Evolutionary conservation across 176 grass and related monocot species (phyloP).

Genomic region (Poa pratensis): DNA sequence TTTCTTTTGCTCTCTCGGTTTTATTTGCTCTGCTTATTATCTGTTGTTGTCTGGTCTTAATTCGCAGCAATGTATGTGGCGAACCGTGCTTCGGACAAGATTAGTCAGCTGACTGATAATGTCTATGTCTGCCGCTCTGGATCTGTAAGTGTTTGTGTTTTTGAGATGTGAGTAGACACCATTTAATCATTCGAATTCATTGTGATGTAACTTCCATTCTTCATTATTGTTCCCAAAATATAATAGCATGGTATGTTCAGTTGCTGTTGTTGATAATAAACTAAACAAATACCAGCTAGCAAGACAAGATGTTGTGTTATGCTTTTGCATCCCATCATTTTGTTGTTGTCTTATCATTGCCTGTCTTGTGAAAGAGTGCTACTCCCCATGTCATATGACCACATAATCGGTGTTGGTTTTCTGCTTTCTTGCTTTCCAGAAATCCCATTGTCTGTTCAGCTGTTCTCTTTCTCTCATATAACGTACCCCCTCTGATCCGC

Average conservation of each 20-base stretch:
- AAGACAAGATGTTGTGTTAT: background rate
- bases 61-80: slow-evolving; percentile 87
- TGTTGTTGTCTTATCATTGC: background rate
- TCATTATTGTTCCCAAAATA: background rate
- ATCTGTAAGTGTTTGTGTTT: slow-evolving; percentile 63
- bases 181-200: background rate
- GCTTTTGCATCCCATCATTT: background rate
- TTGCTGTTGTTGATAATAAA: background rate
- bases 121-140: slow-evolving; percentile 91
- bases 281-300: background rate
- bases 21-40: background rate
- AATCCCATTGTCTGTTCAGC: background rate
- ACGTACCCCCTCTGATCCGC: no score
- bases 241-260: background rate
- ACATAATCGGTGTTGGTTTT: background rate
- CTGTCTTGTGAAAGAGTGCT: background rate
- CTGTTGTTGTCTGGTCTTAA: slow-evolving; percentile 21
- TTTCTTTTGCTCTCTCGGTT: background rate
- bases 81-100: slow-evolving; percentile 87
- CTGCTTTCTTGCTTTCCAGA: background rate
- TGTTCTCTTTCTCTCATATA: no score
- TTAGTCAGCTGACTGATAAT: slow-evolving; percentile 82
- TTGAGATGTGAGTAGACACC: background rate
- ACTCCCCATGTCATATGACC: background rate
- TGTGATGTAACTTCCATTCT: background rate